phyloP scores from a whole-genome alignment of 306 rosid genomes.

The Delonix regia region DNA sequence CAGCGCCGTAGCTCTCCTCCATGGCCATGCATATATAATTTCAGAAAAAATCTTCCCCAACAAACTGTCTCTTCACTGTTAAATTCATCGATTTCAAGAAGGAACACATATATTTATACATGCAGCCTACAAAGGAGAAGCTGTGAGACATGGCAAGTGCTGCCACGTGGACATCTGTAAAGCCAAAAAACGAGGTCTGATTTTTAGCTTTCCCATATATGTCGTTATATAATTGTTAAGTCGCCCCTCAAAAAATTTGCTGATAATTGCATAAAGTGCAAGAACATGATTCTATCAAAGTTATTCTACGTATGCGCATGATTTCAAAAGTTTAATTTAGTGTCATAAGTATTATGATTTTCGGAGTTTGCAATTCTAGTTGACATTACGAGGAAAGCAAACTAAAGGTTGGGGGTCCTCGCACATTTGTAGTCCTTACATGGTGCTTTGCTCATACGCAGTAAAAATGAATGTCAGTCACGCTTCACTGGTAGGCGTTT shows the following conservation, averaged over 20 bases:
- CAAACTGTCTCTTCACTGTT: neutral
- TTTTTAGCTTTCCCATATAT: neutral
- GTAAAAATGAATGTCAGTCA: too few species aligned
- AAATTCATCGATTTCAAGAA: too few species aligned
- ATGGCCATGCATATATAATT: too few species aligned
- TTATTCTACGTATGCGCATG: too few species aligned
- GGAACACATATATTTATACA: neutral
- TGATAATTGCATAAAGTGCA: too few species aligned
- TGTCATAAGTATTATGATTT: neutral
- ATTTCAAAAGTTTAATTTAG: too few species aligned
- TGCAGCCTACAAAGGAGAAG: conserved; percentile 66
- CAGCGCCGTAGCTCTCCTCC: neutral
- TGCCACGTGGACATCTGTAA: conserved; percentile 44
- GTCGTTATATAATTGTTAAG: too few species aligned
- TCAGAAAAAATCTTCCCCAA: neutral
- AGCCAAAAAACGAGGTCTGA: conserved; percentile 58
- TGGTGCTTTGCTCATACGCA: conserved; percentile 14
- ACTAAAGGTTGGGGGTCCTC: too few species aligned
- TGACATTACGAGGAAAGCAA: neutral
- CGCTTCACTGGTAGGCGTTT: too few species aligned
- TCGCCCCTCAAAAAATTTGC: too few species aligned
- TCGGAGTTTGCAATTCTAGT: too few species aligned
- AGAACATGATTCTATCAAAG: too few species aligned
- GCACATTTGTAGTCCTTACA: neutral
- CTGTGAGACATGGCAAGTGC: conserved; percentile 55